A percentile compares a stretch with the other conserved stretches of the same genome.
phyloP scores from a whole-genome alignment of 495 filamentous ascomycete species.

The Alectoria sarmentosa region DNA sequence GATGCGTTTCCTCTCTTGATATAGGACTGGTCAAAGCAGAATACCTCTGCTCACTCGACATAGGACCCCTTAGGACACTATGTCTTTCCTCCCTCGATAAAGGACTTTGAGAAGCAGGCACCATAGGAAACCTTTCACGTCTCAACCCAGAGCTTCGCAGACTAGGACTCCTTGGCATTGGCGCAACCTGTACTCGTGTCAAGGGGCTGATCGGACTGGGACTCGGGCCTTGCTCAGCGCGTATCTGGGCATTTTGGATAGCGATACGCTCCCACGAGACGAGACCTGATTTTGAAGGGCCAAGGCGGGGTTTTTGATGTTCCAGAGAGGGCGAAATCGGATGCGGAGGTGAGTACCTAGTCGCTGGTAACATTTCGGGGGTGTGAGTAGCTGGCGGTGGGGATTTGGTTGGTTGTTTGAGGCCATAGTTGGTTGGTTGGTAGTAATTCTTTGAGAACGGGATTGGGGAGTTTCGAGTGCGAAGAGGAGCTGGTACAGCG shows the following conservation, averaged over 20 bases:
- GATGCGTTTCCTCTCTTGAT: neutral
- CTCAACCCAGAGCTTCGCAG: neutral
- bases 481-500: slow-evolving; percentile 19
- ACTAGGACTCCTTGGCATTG: neutral
- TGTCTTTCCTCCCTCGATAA: neutral
- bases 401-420: slow-evolving; percentile 4
- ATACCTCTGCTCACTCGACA: neutral
- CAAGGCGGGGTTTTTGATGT: slow-evolving; percentile 9
- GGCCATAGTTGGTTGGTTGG: slow-evolving; percentile 5
- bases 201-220: slow-evolving; percentile 20
- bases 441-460: slow-evolving; percentile 13
- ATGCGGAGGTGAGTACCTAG: slow-evolving; percentile 10
- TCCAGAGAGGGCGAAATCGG: slow-evolving; percentile 6
- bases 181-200: slow-evolving; percentile 1
- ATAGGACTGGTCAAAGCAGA: neutral
- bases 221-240: slow-evolving; percentile 5
- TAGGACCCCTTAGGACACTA: neutral
- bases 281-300: slow-evolving; percentile 1
- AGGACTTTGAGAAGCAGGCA: neutral
- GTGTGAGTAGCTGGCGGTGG: slow-evolving; percentile 1
- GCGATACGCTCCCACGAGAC: slow-evolving; percentile 25
- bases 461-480: slow-evolving; percentile 17
- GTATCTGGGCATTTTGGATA: slow-evolving; percentile 21
- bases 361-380: slow-evolving; percentile 8
- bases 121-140: neutral